Evolutionary conservation across 2,329 filamentous ascomycete genomes (phyloP).

Genomic region (Aaosphaeria arxii): DNA sequence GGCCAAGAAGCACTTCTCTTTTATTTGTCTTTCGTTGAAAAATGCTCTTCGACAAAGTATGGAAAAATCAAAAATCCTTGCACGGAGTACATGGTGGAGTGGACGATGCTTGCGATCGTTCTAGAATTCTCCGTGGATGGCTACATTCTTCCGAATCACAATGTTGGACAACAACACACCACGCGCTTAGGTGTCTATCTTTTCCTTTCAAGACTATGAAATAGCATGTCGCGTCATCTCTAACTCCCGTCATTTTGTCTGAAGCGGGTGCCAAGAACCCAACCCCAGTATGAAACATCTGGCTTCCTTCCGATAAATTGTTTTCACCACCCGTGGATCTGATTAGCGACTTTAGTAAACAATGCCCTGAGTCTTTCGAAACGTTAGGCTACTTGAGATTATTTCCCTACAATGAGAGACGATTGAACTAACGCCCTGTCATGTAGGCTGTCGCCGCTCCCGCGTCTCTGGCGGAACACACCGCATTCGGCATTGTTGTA

Average conservation of each 20-base stretch:
- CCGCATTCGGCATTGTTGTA: not conserved
- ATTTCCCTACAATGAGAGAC: not conserved
- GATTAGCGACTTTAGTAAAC: constrained; percentile 4
- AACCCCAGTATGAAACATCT: constrained; percentile 3
- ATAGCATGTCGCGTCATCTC: constrained; percentile 1
- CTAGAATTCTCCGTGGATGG: not conserved
- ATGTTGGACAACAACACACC: not conserved
- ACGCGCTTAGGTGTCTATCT: not conserved
- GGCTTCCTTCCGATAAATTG: constrained; percentile 6
- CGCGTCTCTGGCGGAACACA: not conserved
- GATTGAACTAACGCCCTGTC: not conserved
- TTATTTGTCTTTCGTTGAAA: not conserved
- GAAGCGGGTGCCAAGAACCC: constrained; percentile 4
- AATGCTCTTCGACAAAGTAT: not conserved
- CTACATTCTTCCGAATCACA: not conserved
- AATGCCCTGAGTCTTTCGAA: not conserved
- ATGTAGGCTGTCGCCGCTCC: not conserved
- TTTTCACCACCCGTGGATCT: constrained; percentile 2
- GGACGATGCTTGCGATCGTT: not conserved
- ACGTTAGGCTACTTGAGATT: not conserved
- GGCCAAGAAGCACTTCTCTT: not conserved
- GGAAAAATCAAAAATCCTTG: not conserved
- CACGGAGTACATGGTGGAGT: not conserved
- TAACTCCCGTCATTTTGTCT: constrained; percentile 3
- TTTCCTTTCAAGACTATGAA: not conserved